Conservation (phyloP, 139 green algal genomes). For the Tetraselmis striata region DNA sequence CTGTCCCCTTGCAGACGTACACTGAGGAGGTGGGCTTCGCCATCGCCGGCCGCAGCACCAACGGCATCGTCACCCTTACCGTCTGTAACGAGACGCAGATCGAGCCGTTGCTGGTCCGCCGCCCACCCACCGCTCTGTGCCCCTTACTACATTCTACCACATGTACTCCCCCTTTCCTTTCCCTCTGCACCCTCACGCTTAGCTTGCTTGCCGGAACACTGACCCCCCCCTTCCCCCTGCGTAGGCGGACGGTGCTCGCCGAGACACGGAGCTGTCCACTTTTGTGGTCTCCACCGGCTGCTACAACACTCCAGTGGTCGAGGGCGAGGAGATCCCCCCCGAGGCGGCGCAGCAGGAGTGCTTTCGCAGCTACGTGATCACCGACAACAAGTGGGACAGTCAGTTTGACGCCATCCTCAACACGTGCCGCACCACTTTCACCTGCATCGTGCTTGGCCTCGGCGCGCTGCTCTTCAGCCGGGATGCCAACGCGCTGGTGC, state of each 20-base stretch:
- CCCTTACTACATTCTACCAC: too few species aligned
- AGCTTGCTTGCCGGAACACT: too few species aligned
- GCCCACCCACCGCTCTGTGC: too few species aligned
- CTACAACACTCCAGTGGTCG: neutral
- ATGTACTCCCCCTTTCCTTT: too few species aligned
- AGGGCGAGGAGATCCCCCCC: neutral
- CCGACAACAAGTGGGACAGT: slow-evolving; percentile 9
- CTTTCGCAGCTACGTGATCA: neutral
- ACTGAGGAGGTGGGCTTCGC: neutral
- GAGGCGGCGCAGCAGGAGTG: too few species aligned
- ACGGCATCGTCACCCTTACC: neutral
- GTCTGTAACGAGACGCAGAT: neutral
- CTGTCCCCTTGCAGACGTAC: neutral
- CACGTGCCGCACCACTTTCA: slow-evolving; percentile 77
- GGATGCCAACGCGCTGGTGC: slow-evolving; percentile 76
- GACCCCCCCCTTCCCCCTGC: too few species aligned
- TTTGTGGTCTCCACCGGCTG: neutral
- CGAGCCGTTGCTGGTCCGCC: too few species aligned
- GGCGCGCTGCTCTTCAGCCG: slow-evolving; percentile 72
- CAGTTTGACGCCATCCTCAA: slow-evolving; percentile 66
- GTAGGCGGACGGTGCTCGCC: too few species aligned
- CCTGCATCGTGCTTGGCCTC: slow-evolving; percentile 69
- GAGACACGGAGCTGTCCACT: neutral
- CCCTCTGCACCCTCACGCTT: too few species aligned
- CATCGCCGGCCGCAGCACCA: neutral